phyloP scores from a whole-genome alignment of 768 basidiomycete species.

The Lactarius trivialis region DNA sequence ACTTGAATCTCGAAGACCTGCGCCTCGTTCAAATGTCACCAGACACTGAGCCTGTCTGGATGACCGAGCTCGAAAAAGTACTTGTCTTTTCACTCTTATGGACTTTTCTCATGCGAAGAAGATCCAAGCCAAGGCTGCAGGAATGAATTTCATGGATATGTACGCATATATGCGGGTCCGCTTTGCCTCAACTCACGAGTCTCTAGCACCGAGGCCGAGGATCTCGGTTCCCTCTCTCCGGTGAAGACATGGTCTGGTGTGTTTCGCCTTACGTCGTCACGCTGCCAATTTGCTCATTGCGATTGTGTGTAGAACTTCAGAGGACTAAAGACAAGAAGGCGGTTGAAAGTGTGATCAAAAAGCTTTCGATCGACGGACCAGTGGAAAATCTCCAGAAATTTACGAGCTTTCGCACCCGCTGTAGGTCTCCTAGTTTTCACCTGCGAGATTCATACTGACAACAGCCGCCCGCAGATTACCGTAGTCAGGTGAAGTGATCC shows the following conservation, averaged over 20 bases:
- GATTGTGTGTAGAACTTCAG: conserved; percentile 42
- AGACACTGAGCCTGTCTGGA: conserved; percentile 64
- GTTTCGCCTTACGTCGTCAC: neutral
- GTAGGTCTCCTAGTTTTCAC: conserved; percentile 37
- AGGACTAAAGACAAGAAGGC: conserved; percentile 54
- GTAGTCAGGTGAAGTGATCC: conserved; percentile 51
- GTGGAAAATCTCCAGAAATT: conserved; percentile 58
- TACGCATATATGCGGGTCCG: conserved; percentile 32
- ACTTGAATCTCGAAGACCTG: conserved; percentile 62
- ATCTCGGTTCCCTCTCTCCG: conserved; percentile 10
- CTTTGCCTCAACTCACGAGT: conserved; percentile 12
- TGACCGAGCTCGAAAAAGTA: conserved; percentile 89
- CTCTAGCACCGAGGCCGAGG: conserved; percentile 19
- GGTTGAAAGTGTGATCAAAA: conserved; percentile 56
- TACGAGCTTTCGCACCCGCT: conserved; percentile 64
- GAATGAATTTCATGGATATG: conserved; percentile 85
- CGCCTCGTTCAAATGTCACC: conserved; percentile 68
- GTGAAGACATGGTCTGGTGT: neutral
- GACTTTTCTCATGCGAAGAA: conserved; percentile 26
- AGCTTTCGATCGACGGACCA: conserved; percentile 59
- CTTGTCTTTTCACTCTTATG: neutral
- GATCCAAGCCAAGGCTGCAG: conserved; percentile 73
- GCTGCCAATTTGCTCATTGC: conserved; percentile 26
- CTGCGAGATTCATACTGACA: conserved; percentile 25
- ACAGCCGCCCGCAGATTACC: conserved; percentile 45